phyloP scores from a whole-genome alignment of 768 basidiomycete genomes.

The Boletus edulis region DNA sequence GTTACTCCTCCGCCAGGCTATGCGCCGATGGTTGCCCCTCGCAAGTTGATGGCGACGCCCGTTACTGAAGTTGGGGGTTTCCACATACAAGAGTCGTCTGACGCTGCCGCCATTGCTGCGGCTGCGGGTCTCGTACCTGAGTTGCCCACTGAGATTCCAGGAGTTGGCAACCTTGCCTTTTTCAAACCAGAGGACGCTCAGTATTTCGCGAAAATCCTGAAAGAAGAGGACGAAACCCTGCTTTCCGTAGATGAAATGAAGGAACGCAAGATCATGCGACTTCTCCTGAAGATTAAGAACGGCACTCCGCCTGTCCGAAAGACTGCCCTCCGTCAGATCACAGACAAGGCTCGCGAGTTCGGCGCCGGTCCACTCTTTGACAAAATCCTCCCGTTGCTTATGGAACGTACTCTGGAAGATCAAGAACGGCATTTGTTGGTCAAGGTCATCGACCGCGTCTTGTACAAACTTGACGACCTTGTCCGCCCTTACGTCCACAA shows the following conservation, averaged over 20 bases:
- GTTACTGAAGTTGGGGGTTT: conserved; percentile 74
- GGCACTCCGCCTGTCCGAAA: conserved; percentile 98
- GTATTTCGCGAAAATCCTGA: conserved; percentile 95
- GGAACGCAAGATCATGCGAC: conserved; percentile 98
- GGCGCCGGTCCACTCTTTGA: conserved; percentile 98
- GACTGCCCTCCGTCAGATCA: conserved; percentile 95
- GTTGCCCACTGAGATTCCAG: conserved; percentile 95
- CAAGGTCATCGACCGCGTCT: conserved; percentile 97
- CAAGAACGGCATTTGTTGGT: conserved; percentile 97
- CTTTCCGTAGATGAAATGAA: conserved; percentile 97
- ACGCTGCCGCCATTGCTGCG: conserved; percentile 82
- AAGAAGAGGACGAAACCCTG: conserved; percentile 93
- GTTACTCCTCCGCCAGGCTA: conserved; percentile 95
- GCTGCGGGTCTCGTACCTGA: conserved; percentile 92
- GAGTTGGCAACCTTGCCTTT: conserved; percentile 95
- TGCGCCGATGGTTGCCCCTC: conserved; percentile 68
- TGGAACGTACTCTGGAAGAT: conserved; percentile 97
- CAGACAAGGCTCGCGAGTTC: conserved; percentile 98
- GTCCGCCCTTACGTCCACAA: conserved; percentile 99
- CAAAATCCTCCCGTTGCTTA: conserved; percentile 95
- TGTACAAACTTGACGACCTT: conserved; percentile 98
- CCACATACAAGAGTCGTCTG: conserved; percentile 95
- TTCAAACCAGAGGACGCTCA: conserved; percentile 98
- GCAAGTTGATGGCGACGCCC: conserved; percentile 58
- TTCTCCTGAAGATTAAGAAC: conserved; percentile 98